Conservation (phyloP, 805 yeast species). For the Lachancea cidri region DNA sequence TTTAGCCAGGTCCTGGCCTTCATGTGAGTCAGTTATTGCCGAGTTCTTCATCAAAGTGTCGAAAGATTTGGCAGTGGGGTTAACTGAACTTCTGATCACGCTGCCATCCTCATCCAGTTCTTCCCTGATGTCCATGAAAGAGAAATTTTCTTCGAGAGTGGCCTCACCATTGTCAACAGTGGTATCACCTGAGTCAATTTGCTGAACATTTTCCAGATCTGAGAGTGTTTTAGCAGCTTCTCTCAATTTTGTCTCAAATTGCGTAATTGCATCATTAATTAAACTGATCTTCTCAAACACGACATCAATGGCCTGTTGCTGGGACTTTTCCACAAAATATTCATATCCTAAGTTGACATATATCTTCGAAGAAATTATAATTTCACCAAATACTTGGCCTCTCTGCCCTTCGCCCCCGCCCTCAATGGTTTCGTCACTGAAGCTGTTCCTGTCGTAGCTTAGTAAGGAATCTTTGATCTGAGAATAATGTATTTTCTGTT, state of each 20-base stretch:
- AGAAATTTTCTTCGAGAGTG: slow-evolving; percentile 46
- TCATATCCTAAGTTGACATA: slow-evolving; percentile 31
- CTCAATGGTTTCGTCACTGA: slow-evolving; percentile 5
- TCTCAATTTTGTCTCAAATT: slow-evolving; percentile 36
- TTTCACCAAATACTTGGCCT: slow-evolving; percentile 29
- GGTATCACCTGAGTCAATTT: slow-evolving; percentile 4
- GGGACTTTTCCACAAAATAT: slow-evolving; percentile 27
- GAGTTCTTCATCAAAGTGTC: not conserved
- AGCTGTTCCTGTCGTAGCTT: slow-evolving; percentile 3
- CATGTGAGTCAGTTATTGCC: not conserved
- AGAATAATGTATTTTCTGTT: slow-evolving; percentile 25
- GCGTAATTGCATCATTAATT: slow-evolving; percentile 37
- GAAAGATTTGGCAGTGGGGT: slow-evolving; percentile 2
- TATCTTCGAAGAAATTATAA: slow-evolving; percentile 21
- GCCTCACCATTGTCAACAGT: not conserved
- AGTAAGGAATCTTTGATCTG: slow-evolving; percentile 14
- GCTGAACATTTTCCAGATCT: slow-evolving; percentile 15
- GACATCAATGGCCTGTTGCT: slow-evolving; percentile 21
- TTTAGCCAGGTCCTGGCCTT: too few relatives aligned
- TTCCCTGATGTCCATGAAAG: slow-evolving; percentile 79
- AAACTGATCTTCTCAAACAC: slow-evolving; percentile 21
- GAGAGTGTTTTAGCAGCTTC: slow-evolving; percentile 37
- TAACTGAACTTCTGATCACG: slow-evolving; percentile 34
- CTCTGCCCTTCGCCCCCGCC: slow-evolving; percentile 10
- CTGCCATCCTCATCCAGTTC: slow-evolving; percentile 82